These are phyloP conservation scores for Suzukiozyma palmioleophila DNA, from an alignment of 1,139 yeast species.

Conservation along the genomic window DNA sequence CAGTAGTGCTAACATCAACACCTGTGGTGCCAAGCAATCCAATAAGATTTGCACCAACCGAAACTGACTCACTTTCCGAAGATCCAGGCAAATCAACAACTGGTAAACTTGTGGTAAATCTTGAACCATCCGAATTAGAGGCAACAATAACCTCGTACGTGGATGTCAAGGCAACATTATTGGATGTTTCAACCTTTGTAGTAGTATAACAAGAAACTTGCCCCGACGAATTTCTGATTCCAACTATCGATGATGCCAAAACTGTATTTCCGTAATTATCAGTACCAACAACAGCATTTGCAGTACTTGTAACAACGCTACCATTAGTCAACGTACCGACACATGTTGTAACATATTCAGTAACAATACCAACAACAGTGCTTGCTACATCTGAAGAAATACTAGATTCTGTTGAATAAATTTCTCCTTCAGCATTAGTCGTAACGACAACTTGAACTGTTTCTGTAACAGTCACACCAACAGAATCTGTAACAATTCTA, in stretches of 20 bases:
- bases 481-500: slow-evolving; percentile 6
- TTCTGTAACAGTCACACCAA: background rate
- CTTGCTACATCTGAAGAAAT: too few species aligned
- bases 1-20: background rate
- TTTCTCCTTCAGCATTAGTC: background rate
- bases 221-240: background rate
- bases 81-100: slow-evolving; percentile 6
- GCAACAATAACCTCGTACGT: slow-evolving; percentile 11
- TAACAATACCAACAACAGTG: slow-evolving; percentile 1
- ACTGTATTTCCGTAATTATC: slow-evolving; percentile 1
- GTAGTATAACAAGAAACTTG: too few species aligned
- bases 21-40: background rate
- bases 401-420: slow-evolving; percentile 1
- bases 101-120: slow-evolving; percentile 11
- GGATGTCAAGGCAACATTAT: slow-evolving; percentile 11
- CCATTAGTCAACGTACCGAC: slow-evolving; percentile 6
- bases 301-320: slow-evolving; percentile 3
- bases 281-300: slow-evolving; percentile 6
- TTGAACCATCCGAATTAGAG: slow-evolving; percentile 11
- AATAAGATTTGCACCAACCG: background rate
- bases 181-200: slow-evolving; percentile 8
- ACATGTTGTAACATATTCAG: slow-evolving; percentile 2
- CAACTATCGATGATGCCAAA: background rate
- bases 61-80: slow-evolving; percentile 6
- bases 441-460: background rate